These are phyloP conservation scores for Aspergillus ostianus DNA, from an alignment of 495 filamentous ascomycete species.

Conservation along the genomic window DNA sequence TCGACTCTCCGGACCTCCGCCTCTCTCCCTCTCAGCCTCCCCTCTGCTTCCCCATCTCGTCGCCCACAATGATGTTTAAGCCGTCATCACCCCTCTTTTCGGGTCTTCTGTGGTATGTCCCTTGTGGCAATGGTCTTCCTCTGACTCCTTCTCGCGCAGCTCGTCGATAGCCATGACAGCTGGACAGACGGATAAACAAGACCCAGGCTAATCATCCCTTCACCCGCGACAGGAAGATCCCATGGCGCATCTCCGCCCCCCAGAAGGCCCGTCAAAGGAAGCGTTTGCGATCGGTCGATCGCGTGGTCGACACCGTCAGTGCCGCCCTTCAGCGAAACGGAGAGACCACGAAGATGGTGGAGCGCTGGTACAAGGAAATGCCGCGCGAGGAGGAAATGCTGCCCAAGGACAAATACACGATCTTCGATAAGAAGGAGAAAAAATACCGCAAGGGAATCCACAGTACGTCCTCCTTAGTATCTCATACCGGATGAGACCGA, in stretches of 20 bases:
- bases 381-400: slow-evolving; percentile 95
- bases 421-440: slow-evolving; percentile 96
- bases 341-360: slow-evolving; percentile 66
- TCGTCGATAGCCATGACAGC: not conserved
- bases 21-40: slow-evolving; percentile 1
- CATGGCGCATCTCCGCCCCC: slow-evolving; percentile 86
- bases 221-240: slow-evolving; percentile 75
- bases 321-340: slow-evolving; percentile 70
- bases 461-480: slow-evolving; percentile 59
- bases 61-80: slow-evolving; percentile 56
- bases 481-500: too few relatives aligned
- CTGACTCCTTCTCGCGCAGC: slow-evolving; percentile 1
- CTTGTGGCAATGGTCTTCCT: not conserved
- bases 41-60: not conserved
- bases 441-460: slow-evolving; percentile 93
- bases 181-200: not conserved
- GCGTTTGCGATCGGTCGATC: slow-evolving; percentile 82
- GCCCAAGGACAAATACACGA: slow-evolving; percentile 94
- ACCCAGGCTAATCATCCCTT: slow-evolving; percentile 15
- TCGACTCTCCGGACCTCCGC: not conserved
- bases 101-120: slow-evolving; percentile 77
- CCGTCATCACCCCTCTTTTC: slow-evolving; percentile 70
- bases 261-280: slow-evolving; percentile 90
- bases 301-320: slow-evolving; percentile 72
- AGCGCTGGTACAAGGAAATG: slow-evolving; percentile 93